Evolutionary conservation across 2,329 filamentous ascomycete genomes (phyloP).

Genomic region (Hymenoscyphus albidus): DNA sequence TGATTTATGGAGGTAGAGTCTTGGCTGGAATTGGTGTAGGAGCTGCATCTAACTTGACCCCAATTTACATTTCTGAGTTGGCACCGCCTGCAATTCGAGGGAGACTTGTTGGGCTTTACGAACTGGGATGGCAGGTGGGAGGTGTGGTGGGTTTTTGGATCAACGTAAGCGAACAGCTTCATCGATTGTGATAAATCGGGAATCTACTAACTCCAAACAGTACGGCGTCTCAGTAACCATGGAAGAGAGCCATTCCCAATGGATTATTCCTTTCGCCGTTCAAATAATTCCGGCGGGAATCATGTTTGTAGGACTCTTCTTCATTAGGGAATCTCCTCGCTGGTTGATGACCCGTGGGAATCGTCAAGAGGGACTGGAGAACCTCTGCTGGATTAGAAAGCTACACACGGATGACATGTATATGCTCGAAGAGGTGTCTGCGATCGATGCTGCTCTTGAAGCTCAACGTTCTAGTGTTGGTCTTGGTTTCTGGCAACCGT

Average conservation of each 20-base stretch:
- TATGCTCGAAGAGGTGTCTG: constrained; percentile 61
- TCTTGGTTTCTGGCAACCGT: constrained; percentile 70
- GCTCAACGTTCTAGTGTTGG: constrained; percentile 60
- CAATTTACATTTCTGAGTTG: constrained; percentile 58
- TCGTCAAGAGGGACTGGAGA: constrained; percentile 54
- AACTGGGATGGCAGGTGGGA: constrained; percentile 61
- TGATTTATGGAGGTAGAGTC: constrained; percentile 58
- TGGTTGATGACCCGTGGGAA: constrained; percentile 64
- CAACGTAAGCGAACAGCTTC: constrained; percentile 38
- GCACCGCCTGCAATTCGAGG: constrained; percentile 60
- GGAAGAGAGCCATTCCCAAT: constrained; percentile 49
- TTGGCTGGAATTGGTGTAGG: constrained; percentile 62
- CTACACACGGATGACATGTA: constrained; percentile 47
- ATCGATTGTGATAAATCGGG: constrained; percentile 34
- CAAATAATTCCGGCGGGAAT: constrained; percentile 65
- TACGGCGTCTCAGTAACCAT: constrained; percentile 50
- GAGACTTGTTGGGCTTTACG: constrained; percentile 61
- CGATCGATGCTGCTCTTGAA: constrained; percentile 66
- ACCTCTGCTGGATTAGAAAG: constrained; percentile 62
- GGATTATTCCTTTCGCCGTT: constrained; percentile 58
- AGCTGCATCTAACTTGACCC: constrained; percentile 58
- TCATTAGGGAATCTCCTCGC: constrained; percentile 62
- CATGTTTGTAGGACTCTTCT: constrained; percentile 55
- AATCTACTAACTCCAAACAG: constrained; percentile 39
- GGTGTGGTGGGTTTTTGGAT: constrained; percentile 61